Conservation (phyloP, 805 yeast genomes). For the Maudiozyma turicensis region DNA sequence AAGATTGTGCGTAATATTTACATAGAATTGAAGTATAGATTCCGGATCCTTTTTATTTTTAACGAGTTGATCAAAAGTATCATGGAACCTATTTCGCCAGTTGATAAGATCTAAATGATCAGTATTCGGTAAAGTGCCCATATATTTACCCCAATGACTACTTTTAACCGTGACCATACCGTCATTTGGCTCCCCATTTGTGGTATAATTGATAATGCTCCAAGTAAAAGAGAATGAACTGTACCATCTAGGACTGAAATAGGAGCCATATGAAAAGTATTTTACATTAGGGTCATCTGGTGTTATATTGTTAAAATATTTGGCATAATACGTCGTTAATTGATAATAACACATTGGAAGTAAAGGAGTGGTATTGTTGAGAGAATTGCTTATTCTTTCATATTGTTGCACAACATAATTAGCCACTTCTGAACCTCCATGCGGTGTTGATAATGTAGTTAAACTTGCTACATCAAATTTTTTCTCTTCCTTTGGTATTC, state of each 20-base stretch:
- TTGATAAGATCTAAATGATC: conserved; percentile 85
- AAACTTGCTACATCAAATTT: conserved; percentile 57
- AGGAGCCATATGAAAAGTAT: conserved; percentile 81
- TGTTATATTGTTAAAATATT: conserved; percentile 43
- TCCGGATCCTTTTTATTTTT: conserved; percentile 32
- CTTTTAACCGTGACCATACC: conserved; percentile 77
- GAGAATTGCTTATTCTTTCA: conserved; percentile 17
- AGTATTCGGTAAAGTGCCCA: conserved; percentile 67
- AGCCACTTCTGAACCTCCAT: conserved; percentile 77
- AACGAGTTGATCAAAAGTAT: conserved; percentile 12
- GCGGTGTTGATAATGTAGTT: conserved; percentile 85
- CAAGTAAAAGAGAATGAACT: conserved; percentile 57
- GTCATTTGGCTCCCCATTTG: conserved; percentile 53
- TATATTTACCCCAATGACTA: conserved; percentile 73
- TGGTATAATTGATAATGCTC: conserved; percentile 42
- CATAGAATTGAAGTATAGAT: conserved; percentile 59
- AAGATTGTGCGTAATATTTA: conserved; percentile 55
- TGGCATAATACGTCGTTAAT: conserved; percentile 48
- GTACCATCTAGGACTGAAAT: conserved; percentile 50
- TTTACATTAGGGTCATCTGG: conserved; percentile 50
- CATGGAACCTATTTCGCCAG: conserved; percentile 54
- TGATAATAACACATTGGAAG: conserved; percentile 47
- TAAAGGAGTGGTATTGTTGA: conserved; percentile 6
- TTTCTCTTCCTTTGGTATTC: conserved; percentile 30
- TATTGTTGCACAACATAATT: conserved; percentile 43